These are phyloP conservation scores for Pseudogymnoascus destructans DNA, from an alignment of 2,329 filamentous ascomycete species.

Conservation along the genomic window DNA sequence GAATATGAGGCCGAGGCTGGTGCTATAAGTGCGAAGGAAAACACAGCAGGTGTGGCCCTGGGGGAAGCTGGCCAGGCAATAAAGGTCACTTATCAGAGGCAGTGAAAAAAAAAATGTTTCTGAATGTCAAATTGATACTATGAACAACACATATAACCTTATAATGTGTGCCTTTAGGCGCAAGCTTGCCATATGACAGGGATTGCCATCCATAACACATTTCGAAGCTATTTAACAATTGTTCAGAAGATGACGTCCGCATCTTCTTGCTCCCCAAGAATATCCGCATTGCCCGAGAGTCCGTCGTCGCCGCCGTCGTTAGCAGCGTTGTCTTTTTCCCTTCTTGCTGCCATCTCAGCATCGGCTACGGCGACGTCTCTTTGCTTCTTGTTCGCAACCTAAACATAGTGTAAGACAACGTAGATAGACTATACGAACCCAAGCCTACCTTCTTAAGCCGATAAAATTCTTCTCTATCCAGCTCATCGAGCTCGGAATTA, in stretches of 20 bases:
- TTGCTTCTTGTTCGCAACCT: conserved; percentile 71
- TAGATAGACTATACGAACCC: not conserved
- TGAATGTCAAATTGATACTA: not conserved
- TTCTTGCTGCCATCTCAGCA: conserved; percentile 63
- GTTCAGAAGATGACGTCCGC: conserved; percentile 72
- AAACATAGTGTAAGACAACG: conserved; percentile 8
- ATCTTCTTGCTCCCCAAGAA: conserved; percentile 64
- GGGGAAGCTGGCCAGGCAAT: conserved; percentile 63
- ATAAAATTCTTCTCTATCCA: conserved; percentile 97
- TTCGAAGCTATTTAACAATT: not conserved
- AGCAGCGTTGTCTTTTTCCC: conserved; percentile 36
- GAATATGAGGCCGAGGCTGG: conserved; percentile 87
- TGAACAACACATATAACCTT: not conserved
- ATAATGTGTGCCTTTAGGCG: not conserved
- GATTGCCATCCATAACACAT: not conserved
- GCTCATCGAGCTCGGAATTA: conserved; percentile 93
- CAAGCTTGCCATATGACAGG: not conserved
- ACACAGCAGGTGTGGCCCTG: conserved; percentile 71
- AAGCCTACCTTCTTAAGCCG: conserved; percentile 66
- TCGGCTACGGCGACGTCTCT: conserved; percentile 60
- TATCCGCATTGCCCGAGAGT: conserved; percentile 40
- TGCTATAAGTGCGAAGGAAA: conserved; percentile 88
- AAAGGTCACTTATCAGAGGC: conserved; percentile 92
- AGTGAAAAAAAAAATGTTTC: conserved; percentile 36
- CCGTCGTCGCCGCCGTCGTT: conserved; percentile 30